Evolutionary conservation across 768 basidiomycete genomes (phyloP), one percentile per base, ranked within the genome.

Genomic region (Candolleomyces aberdarensis): DNA sequence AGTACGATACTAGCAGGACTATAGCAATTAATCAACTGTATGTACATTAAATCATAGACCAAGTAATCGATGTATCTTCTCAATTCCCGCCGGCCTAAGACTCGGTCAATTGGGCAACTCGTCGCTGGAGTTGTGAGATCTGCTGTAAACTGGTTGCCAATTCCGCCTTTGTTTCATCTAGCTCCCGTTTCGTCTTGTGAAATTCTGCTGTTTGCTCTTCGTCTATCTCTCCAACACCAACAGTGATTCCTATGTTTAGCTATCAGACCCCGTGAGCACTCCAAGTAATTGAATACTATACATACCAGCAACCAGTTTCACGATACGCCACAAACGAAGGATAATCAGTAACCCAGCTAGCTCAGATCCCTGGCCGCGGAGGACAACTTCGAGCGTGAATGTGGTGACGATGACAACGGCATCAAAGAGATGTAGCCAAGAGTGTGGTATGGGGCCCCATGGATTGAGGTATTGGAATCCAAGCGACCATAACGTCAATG

Each of bases 291-390:
- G 47, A 11, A 50, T 56, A 36, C 22, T 19, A 40, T 36, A 54
- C 64, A 19, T 48, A 83, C 78, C 76, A 72, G 77, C 75, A 39
- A 91, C 85, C 13, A 94, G 77, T 69, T 92, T 91, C 26, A 93
- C 82, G 36, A 94, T 75, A 26, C 92, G 80, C 92, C 92, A 92
- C 14, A 94, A 71, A 72, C 92, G 91, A 31, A 94, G 75, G 19
- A 89, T 74, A 46, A 94, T 79, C 39, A 94, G 81, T 26, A 94
- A 73, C 6, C 80, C 83, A 1, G 86, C 88, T 20, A 93, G 79
- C 66, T 94, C 89, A 61, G 84, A 75, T 68, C 89, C 88, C 56
- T 75, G 80, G 2, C 92, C 91, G 66, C 80, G 81, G 14, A 94
- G 75, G 9, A 82, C 78, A 7, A 88, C 78, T 70, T 94, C 92